phyloP scores from a whole-genome alignment of 1,139 yeast genomes.

The Pneumocystis carinii region DNA sequence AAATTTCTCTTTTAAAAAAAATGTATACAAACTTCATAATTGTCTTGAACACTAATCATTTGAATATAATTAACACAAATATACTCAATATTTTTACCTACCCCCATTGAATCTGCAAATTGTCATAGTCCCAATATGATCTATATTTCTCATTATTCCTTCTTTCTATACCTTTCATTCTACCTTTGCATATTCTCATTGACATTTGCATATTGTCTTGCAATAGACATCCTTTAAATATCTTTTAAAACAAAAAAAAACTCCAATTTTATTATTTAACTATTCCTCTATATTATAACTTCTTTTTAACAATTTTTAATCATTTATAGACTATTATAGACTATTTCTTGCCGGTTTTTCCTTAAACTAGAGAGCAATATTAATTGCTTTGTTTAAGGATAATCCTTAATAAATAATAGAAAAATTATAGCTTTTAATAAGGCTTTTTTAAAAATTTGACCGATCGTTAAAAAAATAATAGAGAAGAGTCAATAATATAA shows the following conservation, averaged over 20 bases:
- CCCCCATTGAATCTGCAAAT: conserved; percentile 38
- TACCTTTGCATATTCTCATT: conserved; percentile 44
- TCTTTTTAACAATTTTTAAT: neutral
- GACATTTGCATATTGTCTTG: conserved; percentile 81
- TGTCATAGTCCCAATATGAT: conserved; percentile 88
- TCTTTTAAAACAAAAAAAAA: neutral
- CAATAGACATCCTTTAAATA: conserved; percentile 33
- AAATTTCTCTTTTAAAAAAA: neutral
- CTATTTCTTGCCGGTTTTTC: neutral
- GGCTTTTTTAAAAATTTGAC: no score
- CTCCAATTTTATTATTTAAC: neutral
- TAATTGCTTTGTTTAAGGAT: no score
- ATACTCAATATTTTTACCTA: neutral
- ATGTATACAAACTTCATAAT: conserved; percentile 41
- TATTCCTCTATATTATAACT: neutral
- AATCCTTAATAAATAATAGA: no score
- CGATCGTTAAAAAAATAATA: no score
- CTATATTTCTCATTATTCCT: conserved; percentile 25
- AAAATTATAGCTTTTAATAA: no score
- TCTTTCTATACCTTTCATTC: neutral
- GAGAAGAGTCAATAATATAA: no score
- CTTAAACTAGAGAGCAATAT: no score
- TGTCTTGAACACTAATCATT: conserved; percentile 36
- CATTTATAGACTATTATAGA: conserved; percentile 6
- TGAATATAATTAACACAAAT: neutral